phyloP scores from a whole-genome alignment of 176 grass and related monocot species.

The Cymbopogon citratus region DNA sequence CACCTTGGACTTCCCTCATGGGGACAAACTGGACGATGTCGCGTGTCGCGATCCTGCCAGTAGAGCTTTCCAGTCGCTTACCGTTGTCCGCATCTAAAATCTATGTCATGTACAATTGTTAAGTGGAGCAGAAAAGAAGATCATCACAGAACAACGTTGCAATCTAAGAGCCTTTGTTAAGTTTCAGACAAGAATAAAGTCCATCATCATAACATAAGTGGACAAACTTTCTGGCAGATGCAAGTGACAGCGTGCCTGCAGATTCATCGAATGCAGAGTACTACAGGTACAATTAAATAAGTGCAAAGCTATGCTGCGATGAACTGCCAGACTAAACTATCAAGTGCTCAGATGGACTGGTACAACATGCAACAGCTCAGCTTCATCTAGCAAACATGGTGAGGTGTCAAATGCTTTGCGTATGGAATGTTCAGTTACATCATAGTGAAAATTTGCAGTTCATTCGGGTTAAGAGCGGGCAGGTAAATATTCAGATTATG shows the following conservation, averaged over 20 bases:
- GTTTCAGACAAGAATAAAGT: conserved; percentile 8
- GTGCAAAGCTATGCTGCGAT: not conserved
- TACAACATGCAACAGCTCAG: not conserved
- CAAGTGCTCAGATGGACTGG: not conserved
- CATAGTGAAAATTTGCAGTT: not conserved
- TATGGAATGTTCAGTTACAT: not conserved
- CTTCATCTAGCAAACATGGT: not conserved
- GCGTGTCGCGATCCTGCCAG: conserved; percentile 69
- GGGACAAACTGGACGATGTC: conserved; percentile 98
- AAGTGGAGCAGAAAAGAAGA: not conserved
- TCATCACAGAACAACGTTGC: not conserved
- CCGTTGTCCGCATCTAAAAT: conserved; percentile 78
- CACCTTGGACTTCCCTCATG: conserved; percentile 71
- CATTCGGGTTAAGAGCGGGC: not conserved
- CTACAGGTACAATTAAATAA: not conserved
- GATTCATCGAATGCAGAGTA: not conserved
- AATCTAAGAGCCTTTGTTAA: conserved; percentile 1
- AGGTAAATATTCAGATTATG: not conserved
- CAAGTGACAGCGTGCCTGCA: not conserved
- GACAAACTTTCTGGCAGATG: conserved; percentile 1
- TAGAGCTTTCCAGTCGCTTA: conserved; percentile 77
- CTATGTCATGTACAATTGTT: conserved; percentile 28
- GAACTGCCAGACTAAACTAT: not conserved
- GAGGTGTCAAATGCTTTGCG: not conserved
- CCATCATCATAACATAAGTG: not conserved